Conservation (phyloP, 2,329 filamentous ascomycete genomes). For the Monilinia fructigena region DNA sequence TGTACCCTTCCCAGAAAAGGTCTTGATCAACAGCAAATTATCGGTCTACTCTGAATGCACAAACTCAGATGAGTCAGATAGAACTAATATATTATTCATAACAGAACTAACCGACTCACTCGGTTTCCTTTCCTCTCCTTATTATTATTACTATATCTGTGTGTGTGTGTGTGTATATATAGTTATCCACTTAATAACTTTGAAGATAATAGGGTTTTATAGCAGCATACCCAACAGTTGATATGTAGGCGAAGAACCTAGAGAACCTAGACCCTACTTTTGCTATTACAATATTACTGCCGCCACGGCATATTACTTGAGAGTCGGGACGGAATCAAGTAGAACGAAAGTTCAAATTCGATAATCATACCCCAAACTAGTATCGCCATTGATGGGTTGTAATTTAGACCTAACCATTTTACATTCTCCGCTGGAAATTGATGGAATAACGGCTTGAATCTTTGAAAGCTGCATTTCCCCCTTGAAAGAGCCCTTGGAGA, state of each 20-base stretch:
- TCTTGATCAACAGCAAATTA: slow-evolving; percentile 1
- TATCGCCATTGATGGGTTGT: slow-evolving; percentile 5
- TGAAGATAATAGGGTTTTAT: too few species aligned
- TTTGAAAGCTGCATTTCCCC: slow-evolving; percentile 10
- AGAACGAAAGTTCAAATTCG: not conserved
- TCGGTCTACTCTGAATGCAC: not conserved
- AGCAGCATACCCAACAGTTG: not conserved
- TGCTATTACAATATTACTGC: too few species aligned
- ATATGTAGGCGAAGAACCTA: slow-evolving; percentile 9
- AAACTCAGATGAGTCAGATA: not conserved
- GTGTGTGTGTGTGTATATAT: too few species aligned
- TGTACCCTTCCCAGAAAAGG: not conserved
- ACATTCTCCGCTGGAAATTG: slow-evolving; percentile 9
- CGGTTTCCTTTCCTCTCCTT: too few species aligned
- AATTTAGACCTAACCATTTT: slow-evolving; percentile 5
- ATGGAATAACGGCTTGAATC: not conserved
- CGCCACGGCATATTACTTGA: not conserved
- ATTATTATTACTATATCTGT: not conserved
- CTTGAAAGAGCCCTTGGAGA: slow-evolving; percentile 3
- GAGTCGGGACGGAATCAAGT: not conserved
- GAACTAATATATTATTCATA: too few species aligned
- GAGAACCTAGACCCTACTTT: slow-evolving; percentile 9
- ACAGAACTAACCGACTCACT: too few species aligned
- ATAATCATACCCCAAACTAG: slow-evolving; percentile 20
- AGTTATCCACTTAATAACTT: too few species aligned